A percentile compares a stretch with the other conserved stretches of the same genome.
Evolutionary conservation across 495 filamentous ascomycete genomes (phyloP).

Genomic region (Hyaloscypha variabilis): DNA sequence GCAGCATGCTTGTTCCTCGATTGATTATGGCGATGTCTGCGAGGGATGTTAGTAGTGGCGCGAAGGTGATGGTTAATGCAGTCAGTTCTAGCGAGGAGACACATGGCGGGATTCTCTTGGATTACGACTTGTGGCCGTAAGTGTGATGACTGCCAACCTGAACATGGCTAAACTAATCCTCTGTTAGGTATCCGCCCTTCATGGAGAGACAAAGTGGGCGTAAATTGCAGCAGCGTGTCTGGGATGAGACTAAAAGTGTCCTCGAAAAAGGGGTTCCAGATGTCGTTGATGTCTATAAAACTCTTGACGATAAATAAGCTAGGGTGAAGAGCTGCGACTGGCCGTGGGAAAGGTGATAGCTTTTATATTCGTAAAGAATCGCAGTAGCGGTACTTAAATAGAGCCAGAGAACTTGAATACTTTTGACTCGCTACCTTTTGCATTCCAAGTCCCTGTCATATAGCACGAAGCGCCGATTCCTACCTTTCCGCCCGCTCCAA

Average conservation of each 20-base stretch:
- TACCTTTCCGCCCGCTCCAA: no score
- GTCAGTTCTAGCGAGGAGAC: neutral
- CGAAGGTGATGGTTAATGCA: neutral
- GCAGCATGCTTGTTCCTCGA: neutral
- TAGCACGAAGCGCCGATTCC: no score
- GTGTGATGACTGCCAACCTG: slow-evolving; percentile 23
- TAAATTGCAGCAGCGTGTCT: slow-evolving; percentile 21
- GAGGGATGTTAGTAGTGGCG: neutral
- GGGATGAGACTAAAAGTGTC: slow-evolving; percentile 31
- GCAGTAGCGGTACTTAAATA: no score
- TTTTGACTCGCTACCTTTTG: no score
- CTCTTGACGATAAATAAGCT: slow-evolving; percentile 13
- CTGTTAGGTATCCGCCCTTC: slow-evolving; percentile 28
- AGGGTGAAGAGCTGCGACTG: neutral
- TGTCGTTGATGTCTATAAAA: slow-evolving; percentile 25
- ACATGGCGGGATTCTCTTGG: neutral
- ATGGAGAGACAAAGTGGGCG: slow-evolving; percentile 31
- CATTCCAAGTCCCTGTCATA: no score
- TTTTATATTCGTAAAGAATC: no score
- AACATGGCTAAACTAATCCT: slow-evolving; percentile 17
- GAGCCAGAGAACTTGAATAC: no score
- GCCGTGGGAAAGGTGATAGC: no score
- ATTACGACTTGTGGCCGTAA: slow-evolving; percentile 21
- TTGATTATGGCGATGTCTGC: neutral
- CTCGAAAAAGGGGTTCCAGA: slow-evolving; percentile 30